Evolutionary conservation across 345 rosid genomes (phyloP).

Genomic region (Eucalyptus albens): DNA sequence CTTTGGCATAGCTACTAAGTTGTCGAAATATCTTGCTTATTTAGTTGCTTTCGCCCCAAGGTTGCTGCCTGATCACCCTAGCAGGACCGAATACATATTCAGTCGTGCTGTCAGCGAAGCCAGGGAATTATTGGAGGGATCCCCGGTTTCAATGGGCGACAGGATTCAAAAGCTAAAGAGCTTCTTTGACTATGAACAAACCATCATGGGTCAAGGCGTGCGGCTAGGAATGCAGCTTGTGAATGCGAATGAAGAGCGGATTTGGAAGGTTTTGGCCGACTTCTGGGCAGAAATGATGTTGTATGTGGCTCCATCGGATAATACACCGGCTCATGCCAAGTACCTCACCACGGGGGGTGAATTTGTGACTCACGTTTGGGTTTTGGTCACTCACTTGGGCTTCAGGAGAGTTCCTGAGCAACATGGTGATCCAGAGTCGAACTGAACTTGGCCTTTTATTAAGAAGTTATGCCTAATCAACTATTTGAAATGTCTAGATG

Average conservation of each 20-base stretch:
- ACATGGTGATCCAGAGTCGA: not conserved
- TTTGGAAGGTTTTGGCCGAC: not conserved
- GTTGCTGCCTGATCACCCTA: not conserved
- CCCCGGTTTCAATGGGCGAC: not conserved
- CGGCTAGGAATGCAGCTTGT: not conserved
- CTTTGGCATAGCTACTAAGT: not conserved
- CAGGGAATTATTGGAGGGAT: not conserved
- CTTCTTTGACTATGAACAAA: rapidly evolving
- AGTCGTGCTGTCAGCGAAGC: not conserved
- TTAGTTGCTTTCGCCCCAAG: not conserved
- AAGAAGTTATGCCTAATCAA: too few species aligned
- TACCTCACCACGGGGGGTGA: not conserved
- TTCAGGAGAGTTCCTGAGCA: not conserved
- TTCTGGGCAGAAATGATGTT: not conserved
- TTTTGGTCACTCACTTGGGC: not conserved
- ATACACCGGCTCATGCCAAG: not conserved
- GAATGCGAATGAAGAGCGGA: rapidly evolving
- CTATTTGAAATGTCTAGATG: not conserved
- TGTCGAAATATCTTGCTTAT: not conserved
- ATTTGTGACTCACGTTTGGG: not conserved
- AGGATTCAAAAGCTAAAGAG: not conserved
- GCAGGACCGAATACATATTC: not conserved
- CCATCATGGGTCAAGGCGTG: not conserved
- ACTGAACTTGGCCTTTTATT: not conserved
- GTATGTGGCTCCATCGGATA: not conserved